Conservation (phyloP, 805 yeast species). For the Isabelozyma heimii region DNA sequence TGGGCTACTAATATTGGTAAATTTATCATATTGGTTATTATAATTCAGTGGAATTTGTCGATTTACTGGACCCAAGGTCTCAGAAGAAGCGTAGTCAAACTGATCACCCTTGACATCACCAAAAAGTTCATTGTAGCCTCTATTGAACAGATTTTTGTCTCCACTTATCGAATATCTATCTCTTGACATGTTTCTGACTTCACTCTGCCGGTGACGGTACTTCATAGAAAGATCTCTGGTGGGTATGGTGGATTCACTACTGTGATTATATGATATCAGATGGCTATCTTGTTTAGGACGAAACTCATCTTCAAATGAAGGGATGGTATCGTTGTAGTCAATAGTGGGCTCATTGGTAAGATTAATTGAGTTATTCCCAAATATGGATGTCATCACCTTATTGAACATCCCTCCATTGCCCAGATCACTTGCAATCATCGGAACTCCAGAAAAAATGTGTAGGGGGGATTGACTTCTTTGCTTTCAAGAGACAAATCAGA, state of each 20-base stretch:
- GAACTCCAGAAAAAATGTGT: too few species aligned
- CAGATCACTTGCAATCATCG: not conserved
- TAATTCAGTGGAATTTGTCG: not conserved
- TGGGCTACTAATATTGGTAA: too few species aligned
- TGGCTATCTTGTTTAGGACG: not conserved
- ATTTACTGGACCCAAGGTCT: not conserved
- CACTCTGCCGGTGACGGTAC: not conserved
- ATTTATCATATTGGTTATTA: not conserved
- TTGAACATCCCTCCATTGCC: slow-evolving; percentile 4
- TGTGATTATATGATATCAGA: not conserved
- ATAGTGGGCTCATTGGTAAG: slow-evolving; percentile 33
- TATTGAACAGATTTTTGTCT: not conserved
- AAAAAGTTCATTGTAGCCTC: not conserved
- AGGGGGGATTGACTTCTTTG: too few species aligned
- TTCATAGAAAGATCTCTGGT: not conserved
- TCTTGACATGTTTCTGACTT: not conserved
- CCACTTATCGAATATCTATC: not conserved
- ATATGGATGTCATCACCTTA: slow-evolving; percentile 8
- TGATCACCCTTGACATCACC: not conserved
- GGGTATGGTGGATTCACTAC: not conserved
- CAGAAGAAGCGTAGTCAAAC: not conserved
- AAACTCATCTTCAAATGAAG: not conserved
- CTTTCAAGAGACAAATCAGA: too few species aligned
- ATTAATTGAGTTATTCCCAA: slow-evolving; percentile 12
- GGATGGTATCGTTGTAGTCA: slow-evolving; percentile 27